These are phyloP conservation scores for Neolentinus lepideus DNA, from an alignment of 1,284 basidiomycete genomes.

Conservation along the genomic window DNA sequence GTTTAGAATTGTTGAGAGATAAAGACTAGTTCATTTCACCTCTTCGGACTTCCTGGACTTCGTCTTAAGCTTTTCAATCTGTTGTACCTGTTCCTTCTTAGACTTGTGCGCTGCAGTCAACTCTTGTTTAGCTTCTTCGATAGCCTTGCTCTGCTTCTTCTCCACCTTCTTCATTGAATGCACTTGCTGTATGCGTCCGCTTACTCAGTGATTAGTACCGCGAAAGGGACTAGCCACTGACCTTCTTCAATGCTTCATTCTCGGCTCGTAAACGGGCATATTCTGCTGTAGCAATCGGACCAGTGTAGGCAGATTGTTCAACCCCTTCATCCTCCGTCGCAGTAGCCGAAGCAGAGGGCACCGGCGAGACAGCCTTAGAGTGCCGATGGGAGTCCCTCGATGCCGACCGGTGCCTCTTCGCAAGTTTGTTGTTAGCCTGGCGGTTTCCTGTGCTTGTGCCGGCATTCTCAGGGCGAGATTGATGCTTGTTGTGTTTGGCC, in stretches of 20 bases:
- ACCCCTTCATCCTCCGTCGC: background rate
- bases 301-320: background rate
- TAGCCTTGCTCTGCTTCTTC: background rate
- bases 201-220: background rate
- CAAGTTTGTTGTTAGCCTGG: background rate
- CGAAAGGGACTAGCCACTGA: background rate
- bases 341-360: background rate
- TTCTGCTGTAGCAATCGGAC: background rate
- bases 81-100: conserved; percentile 39
- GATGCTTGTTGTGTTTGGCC: background rate
- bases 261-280: background rate
- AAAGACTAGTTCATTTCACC: conserved; percentile 25
- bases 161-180: background rate
- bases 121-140: background rate
- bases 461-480: background rate
- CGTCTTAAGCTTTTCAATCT: conserved; percentile 36
- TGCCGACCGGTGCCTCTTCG: background rate
- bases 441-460: background rate
- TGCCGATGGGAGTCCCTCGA: background rate
- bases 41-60: conserved; percentile 49
- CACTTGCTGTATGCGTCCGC: background rate
- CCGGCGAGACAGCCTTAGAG: background rate
- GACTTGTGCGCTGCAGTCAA: conserved; percentile 19
- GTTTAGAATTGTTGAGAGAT: too few species aligned
- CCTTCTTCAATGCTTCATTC: conserved; percentile 2